Evolutionary conservation across 202 grass and related monocot genomes (phyloP), one percentile per base, ranked within the genome.

Genomic region (Carex arenaria): DNA sequence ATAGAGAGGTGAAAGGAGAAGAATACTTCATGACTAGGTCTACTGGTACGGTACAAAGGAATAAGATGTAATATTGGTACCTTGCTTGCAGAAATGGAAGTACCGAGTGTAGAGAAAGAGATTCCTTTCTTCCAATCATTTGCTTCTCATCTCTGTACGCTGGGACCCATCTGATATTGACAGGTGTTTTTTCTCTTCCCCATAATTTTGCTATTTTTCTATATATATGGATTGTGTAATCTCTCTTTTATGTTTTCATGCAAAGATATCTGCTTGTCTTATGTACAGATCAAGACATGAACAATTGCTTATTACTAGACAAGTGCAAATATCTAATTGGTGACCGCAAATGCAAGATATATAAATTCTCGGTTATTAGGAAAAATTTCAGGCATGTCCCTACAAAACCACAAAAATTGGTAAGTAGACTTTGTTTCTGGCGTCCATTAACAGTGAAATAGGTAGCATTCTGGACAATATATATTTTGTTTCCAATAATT

Each of bases 21-120:
- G 91, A 90, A 86, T 85, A 90, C 86, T 72, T 90, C 88, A 84
- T 57, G 67, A 0, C 3, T 11, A 82, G 80, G 78, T 78, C 54
- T 19, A 18, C 10, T 82, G 61, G 40, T 67, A 67, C 3, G 4
- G 22, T 4, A 79, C 12, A 84, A 81, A 78, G 51, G 71, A 54
- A 84, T n/a, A 64, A 49, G 19, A 40, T 9, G 56, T 55, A 72
- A 82, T 42, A 76, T 77, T 78, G 32, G 64, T 86, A 79, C 88
- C 86, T 78, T 89, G 83, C 87, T 91, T 91, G 86, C 17, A 15
- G 34, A 19, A 80, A 70, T 86, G 51, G 64, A 70, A 30, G 53
- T 36, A 57, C 28, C 14, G 3, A 59, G 52, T 78, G 28, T 19
- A 59, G 40, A 73, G 54, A 9, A 9, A 51, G 20, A 52, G 61